phyloP scores from a whole-genome alignment of 2,329 filamentous ascomycete species.

The Kalmusia sp. region DNA sequence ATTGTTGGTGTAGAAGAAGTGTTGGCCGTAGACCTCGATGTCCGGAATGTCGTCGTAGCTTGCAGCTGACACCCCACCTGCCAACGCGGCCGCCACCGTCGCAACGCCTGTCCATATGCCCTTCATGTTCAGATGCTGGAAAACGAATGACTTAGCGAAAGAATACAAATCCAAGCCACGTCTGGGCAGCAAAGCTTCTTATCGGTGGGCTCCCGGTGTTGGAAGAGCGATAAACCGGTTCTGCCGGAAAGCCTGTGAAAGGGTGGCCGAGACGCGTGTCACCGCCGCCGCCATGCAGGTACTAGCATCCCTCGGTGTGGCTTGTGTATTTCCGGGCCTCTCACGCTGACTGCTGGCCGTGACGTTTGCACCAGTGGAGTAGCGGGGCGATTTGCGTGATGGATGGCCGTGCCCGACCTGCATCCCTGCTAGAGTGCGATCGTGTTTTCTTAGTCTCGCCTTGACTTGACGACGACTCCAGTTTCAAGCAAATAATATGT shows the following conservation, averaged over 20 bases:
- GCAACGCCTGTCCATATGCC: slow-evolving; percentile 7
- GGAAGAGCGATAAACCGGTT: background rate
- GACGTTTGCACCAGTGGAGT: background rate
- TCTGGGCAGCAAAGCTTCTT: background rate
- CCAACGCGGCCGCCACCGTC: slow-evolving; percentile 22
- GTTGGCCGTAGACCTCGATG: slow-evolving; percentile 66
- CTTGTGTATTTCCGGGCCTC: background rate
- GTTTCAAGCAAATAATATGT: too few species aligned
- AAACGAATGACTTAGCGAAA: slow-evolving; percentile 10
- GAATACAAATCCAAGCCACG: background rate
- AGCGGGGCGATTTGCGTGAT: background rate
- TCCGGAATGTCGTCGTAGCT: slow-evolving; percentile 43
- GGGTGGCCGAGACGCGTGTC: slow-evolving; percentile 7
- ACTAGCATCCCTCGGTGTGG: slow-evolving; percentile 4
- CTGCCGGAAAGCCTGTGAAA: background rate
- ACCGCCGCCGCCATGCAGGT: slow-evolving; percentile 1
- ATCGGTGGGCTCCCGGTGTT: background rate
- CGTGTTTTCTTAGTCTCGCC: slow-evolving; percentile 4
- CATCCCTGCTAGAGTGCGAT: background rate
- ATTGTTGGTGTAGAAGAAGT: slow-evolving; percentile 90
- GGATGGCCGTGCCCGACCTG: background rate
- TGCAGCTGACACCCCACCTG: slow-evolving; percentile 25
- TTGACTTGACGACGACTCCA: slow-evolving; percentile 5
- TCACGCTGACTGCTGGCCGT: background rate
- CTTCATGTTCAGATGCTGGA: slow-evolving; percentile 2